A percentile compares a stretch with the other conserved stretches of the same genome.
Conservation (phyloP, 176 grass and related monocot species). For the Oryza australiensis region DNA sequence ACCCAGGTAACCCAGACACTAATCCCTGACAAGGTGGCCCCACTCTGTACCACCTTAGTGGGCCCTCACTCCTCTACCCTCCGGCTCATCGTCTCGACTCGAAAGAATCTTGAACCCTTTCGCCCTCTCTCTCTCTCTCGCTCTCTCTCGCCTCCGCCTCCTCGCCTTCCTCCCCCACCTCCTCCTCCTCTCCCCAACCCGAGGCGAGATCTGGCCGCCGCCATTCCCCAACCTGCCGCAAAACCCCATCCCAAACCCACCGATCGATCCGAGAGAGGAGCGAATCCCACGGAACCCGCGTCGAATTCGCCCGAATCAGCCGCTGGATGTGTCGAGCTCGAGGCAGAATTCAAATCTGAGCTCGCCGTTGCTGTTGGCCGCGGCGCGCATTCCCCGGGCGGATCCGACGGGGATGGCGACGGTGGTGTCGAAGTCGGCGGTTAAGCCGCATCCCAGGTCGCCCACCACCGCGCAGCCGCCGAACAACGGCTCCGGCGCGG, state of each 20-base stretch:
- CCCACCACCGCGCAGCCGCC: slow-evolving; percentile 43
- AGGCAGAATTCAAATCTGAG: slow-evolving; percentile 51
- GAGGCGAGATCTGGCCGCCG: slow-evolving; percentile 44
- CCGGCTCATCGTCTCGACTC: slow-evolving; percentile 25
- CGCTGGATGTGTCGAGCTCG: slow-evolving; percentile 14
- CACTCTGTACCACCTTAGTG: slow-evolving; percentile 9
- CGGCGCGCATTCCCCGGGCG: neutral
- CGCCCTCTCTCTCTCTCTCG: neutral
- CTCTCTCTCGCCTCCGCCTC: neutral
- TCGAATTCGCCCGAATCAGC: slow-evolving; percentile 24
- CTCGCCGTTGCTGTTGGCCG: slow-evolving; percentile 8
- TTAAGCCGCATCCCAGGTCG: slow-evolving; percentile 43
- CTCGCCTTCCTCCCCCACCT: neutral
- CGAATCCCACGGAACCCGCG: slow-evolving; percentile 36
- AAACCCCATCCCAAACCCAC: slow-evolving; percentile 16
- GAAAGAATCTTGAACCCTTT: slow-evolving; percentile 41
- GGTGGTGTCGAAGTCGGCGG: slow-evolving; percentile 47
- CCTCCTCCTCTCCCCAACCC: slow-evolving; percentile 1
- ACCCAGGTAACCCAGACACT: too few species aligned
- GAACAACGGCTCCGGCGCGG: neutral
- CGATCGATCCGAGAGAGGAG: slow-evolving; percentile 13
- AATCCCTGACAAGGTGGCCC: neutral
- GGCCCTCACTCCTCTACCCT: slow-evolving; percentile 4
- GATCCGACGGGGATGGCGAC: slow-evolving; percentile 47
- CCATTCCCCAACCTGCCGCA: slow-evolving; percentile 39